Conservation (phyloP, 768 basidiomycete species). For the Lactifluus volemus region DNA sequence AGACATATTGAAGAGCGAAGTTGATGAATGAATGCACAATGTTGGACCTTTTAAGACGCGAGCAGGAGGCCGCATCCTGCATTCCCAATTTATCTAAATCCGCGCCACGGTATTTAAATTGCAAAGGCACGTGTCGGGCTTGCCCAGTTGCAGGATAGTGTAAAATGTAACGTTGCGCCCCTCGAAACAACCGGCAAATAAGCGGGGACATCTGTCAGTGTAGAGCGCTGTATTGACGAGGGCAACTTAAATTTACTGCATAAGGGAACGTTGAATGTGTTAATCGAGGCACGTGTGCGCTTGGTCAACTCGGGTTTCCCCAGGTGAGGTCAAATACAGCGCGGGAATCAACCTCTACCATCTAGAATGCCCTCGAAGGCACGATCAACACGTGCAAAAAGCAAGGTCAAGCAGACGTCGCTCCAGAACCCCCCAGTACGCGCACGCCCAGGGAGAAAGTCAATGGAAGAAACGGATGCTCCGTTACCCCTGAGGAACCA, state of each 20-base stretch:
- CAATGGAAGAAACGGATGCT: background rate
- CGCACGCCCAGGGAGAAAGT: background rate
- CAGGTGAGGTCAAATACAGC: too few relatives aligned
- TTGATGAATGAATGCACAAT: background rate
- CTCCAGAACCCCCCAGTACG: background rate
- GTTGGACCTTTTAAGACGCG: conserved; percentile 1
- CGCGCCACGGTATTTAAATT: background rate
- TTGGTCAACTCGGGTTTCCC: too few relatives aligned
- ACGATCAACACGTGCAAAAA: conserved; percentile 9
- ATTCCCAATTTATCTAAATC: background rate
- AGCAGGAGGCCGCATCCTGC: background rate
- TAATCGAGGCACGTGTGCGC: background rate
- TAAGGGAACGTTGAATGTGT: background rate
- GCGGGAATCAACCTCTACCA: background rate
- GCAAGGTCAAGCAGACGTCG: background rate
- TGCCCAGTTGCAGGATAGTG: background rate
- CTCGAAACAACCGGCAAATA: background rate
- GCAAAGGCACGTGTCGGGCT: background rate
- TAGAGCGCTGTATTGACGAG: background rate
- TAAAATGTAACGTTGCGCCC: background rate
- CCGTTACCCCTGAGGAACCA: background rate
- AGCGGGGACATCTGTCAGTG: background rate
- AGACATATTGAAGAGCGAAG: conserved; percentile 20
- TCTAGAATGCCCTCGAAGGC: conserved; percentile 7
- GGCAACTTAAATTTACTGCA: background rate